Conservation (phyloP, 1,139 yeast species). For the Wickerhamomyces sp. region DNA sequence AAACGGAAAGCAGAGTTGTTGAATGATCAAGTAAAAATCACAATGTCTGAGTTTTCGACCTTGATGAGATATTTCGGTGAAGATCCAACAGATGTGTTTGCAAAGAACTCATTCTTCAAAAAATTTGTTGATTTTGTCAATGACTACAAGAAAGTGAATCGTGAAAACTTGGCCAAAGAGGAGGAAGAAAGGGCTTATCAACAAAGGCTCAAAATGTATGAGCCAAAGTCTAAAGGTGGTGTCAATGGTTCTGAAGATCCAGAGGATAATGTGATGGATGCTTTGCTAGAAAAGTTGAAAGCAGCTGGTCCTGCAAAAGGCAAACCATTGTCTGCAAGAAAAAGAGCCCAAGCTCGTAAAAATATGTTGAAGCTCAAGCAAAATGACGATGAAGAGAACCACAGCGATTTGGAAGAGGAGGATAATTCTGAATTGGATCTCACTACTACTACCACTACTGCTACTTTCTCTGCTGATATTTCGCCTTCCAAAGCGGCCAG, state of each 20-base stretch:
- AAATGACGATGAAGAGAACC: constrained; percentile 16
- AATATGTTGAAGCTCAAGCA: constrained; percentile 41
- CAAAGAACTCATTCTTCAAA: constrained; percentile 60
- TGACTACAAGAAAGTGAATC: constrained; percentile 63
- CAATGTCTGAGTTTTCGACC: constrained; percentile 63
- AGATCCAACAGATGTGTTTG: constrained; percentile 64
- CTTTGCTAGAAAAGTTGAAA: constrained; percentile 63
- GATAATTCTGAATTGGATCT: constrained; percentile 8
- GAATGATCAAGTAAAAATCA: constrained; percentile 55
- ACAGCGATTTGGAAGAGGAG: constrained; percentile 12
- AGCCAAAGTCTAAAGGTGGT: constrained; percentile 32
- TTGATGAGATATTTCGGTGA: constrained; percentile 76
- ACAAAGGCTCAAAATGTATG: constrained; percentile 56
- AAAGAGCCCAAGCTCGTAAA: constrained; percentile 73
- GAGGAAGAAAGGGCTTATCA: constrained; percentile 67
- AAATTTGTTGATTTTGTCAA: constrained; percentile 61
- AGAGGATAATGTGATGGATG: constrained; percentile 60
- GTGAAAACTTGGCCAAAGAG: constrained; percentile 60
- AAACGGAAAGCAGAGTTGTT: constrained; percentile 60
- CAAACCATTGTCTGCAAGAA: constrained; percentile 75
- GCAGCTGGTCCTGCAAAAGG: constrained; percentile 70
- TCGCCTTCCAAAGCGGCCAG: constrained; percentile 8
- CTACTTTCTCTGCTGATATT: constrained; percentile 4
- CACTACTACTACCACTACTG: constrained; percentile 2
- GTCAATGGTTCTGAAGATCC: constrained; percentile 18